Evolutionary conservation across 306 rosid species (phyloP), one percentile per base, ranked within the genome.

Genomic region (Alnus glutinosa): DNA sequence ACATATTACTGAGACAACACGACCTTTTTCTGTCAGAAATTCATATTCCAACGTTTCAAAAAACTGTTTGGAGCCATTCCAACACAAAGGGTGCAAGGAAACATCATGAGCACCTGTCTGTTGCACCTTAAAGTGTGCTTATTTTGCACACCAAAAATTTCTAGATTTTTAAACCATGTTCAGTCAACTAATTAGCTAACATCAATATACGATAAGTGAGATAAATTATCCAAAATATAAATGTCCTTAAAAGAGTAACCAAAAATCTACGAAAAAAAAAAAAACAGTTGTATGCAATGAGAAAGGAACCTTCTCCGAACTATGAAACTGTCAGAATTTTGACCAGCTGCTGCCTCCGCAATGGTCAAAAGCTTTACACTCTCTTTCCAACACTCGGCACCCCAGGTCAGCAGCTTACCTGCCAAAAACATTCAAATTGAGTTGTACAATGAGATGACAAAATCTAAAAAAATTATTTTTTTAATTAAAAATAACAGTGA

Each of bases 321-420:
- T 4, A 83, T 77, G 73, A 76, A 77, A 30, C 75, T 51, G 39
- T 81, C 83, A 75, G 63, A 42, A 58, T 86, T 51, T 49, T 81
- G 75, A 78, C 55, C 51, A 77, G 75, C 34, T 47, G 97, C 89
- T 7, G 88, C 92, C 82, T 94, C 97, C 47, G 97, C 97, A 59
- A 86, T 68, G 73, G 66, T 82, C 86, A 94, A 83, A 79, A 92
- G 97, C 86, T 88, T 89, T 67, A 91, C 36, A 82, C 92, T 83
- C 78, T 94, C 98, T 37, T 79, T 80, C 98, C 98, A 94, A 89
- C 95, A 94, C 80, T 86, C 95, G 23, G 90, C 95, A 71, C 92
- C 97, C 81, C 86, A 85, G 93, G 94, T 91, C 23, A 94, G 90
- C 75, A 83, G 90, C 87, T 89, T 94, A 49, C 83, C 97, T 92